Base-by-base conservation (phyloP, 305 asterid genomes). In the Solanum hybrid region DNA sequence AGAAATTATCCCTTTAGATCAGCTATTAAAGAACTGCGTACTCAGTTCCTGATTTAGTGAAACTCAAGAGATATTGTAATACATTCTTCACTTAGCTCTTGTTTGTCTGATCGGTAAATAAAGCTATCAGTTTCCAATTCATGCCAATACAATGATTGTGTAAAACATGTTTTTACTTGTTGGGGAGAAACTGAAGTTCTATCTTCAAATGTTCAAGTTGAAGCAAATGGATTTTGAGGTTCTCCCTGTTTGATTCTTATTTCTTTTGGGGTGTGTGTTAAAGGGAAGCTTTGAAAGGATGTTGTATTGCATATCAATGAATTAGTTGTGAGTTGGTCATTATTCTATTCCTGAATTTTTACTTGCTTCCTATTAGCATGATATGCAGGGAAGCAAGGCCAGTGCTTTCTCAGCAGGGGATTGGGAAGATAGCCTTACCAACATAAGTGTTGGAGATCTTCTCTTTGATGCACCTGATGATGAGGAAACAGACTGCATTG, bases 371-470 rank as follows among this genome's bases (percentile, higher is more conserved):
- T 91, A 17, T 85, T 85, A 92, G 93, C 90, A 88, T 81, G 91
- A 90, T 51, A 71, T 66, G 56, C 89, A 81, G 92, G 36, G 66
- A 46, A 75, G 91, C 93, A 93, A 94, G 90, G 94, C 89, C 64
- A 71, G 88, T 91, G 88, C 92, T 20, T 90, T 93, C 80, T 92
- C 98, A 89, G 92, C 95, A 79, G 96, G 96, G 89, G 98, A 93
- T 72, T 97, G 99, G 99, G 98, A 96, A 79, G 98, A 96, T 90
- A 96, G 97, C 91, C 96, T 96, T 89, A 96, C 99, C 90, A 94
- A 94, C 93, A 92, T 96, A 88, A 96, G 98, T 86, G 89, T 96
- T 66, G 99, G 99, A 88, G 98, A 97, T 71, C 93, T 97, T 87
- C 95, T 96, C 77, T 91, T 95, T 26, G 98, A 93, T 89, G 88